phyloP scores from a whole-genome alignment of 2,329 filamentous ascomycete species.

The Xylaria sp. region DNA sequence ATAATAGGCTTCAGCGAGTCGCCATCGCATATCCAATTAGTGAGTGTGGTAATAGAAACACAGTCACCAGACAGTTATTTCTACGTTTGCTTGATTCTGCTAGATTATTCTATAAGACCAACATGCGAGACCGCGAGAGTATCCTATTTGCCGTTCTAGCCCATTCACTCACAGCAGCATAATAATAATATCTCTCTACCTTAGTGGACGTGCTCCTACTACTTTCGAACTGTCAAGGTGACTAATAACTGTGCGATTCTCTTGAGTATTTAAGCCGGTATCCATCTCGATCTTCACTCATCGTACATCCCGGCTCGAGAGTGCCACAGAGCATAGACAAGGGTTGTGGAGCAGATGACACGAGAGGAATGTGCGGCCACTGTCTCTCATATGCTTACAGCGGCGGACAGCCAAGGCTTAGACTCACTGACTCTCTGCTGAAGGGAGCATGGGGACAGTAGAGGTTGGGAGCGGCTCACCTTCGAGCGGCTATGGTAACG shows the following conservation, averaged over 20 bases:
- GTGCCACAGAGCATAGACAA: no score
- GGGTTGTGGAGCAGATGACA: no score
- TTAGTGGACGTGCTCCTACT: no score
- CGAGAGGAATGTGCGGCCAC: not conserved
- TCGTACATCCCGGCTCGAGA: not conserved
- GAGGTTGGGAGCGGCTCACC: no score
- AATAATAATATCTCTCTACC: not conserved
- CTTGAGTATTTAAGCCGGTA: no score
- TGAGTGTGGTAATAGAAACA: conserved; percentile 28
- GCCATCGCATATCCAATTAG: conserved; percentile 33
- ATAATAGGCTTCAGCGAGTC: conserved; percentile 32
- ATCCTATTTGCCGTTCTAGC: not conserved
- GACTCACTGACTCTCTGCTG: not conserved
- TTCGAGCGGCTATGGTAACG: no score
- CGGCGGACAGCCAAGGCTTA: no score
- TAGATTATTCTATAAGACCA: not conserved
- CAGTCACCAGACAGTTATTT: conserved; percentile 14
- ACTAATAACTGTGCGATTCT: no score
- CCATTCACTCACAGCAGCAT: not conserved
- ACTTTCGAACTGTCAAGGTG: no score
- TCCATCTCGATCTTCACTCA: not conserved
- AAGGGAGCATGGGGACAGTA: no score
- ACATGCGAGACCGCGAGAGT: not conserved
- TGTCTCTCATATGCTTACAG: not conserved
- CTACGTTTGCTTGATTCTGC: not conserved